These are phyloP conservation scores for Mallotus repandus DNA, from an alignment of 441 rosid species.

Conservation along the genomic window DNA sequence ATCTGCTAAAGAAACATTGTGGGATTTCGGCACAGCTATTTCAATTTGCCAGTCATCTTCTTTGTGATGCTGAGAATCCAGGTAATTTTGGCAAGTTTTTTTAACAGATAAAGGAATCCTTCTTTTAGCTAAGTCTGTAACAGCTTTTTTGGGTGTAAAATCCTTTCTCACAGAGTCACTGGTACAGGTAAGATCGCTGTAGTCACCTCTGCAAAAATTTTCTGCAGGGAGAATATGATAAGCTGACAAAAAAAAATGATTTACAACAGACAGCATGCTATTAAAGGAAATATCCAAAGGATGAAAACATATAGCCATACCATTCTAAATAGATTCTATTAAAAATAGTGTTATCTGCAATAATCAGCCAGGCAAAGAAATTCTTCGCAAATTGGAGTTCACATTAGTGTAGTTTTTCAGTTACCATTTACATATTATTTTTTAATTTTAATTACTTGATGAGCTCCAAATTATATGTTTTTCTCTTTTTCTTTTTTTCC, in stretches of 20 bases:
- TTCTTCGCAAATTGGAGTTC: not conserved
- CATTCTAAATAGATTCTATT: not conserved
- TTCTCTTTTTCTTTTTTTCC: not conserved
- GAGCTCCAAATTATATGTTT: not conserved
- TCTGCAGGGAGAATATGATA: slow-evolving; percentile 43
- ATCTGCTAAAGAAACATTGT: slow-evolving; percentile 35
- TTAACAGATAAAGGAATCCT: slow-evolving; percentile 56
- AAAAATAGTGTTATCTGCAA: not conserved
- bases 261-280: slow-evolving; percentile 2
- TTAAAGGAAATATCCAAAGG: slow-evolving; percentile 5
- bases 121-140: slow-evolving; percentile 43
- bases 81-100: slow-evolving; percentile 43
- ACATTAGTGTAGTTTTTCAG: not conserved
- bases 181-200: slow-evolving; percentile 52
- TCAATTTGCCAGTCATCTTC: slow-evolving; percentile 78
- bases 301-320: slow-evolving; percentile 2
- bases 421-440: not conserved
- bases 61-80: slow-evolving; percentile 43
- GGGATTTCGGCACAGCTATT: slow-evolving; percentile 61
- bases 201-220: slow-evolving; percentile 56
- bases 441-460: not conserved
- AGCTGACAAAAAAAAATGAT: slow-evolving; percentile 10
- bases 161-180: slow-evolving; percentile 52
- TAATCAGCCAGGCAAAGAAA: not conserved
- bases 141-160: slow-evolving; percentile 39